Evolutionary conservation across 2,329 filamentous ascomycete genomes (phyloP), one percentile per base, ranked within the genome.

Genomic region (Ophiostoma ulmi): DNA sequence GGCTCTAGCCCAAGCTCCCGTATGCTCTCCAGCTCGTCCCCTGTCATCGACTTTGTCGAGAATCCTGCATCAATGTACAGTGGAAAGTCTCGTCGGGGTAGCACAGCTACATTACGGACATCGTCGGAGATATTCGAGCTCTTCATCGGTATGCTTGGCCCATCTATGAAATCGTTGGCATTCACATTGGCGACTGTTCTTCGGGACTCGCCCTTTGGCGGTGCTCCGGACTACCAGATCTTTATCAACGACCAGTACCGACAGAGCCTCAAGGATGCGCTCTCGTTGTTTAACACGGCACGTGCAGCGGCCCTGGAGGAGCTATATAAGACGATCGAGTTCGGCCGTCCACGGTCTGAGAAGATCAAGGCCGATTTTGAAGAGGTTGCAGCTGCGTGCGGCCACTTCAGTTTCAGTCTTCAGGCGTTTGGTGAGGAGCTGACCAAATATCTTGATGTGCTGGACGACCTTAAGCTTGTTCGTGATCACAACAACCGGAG

Each of bases 331-430:
- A 91, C 87, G 69, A 93, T 93, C 72, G 89, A 93, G 75, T 83
- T 93, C 55, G 87, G 87, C 13, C 87, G 87, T 71, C 83, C 88
- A 3, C 86, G 88, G 61, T 89, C 90, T 0, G 85, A 92, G 69
- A 90, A 91, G 73, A 86, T 94, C 10, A 90, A 96, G 77, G 95
- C 94, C 2, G 95, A 98, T 78, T 93, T 97, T 71, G 95, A 99
- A 78, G 95, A 99, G 79, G 94, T 98, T 13, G 94, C 94, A 58
- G 94, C 95, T n/a, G 96, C 94, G 71, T 99, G 95, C 77, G 94
- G 95, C 0, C 94, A 98, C 79, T 99, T 98, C 77, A 94, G 92
- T 77, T 97, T 95, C 78, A 96, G 91, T 63, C 83, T 99, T 36
- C 87, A 95, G 73, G 91, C 95, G 75, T 94, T 98, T 77, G 94